Base-by-base conservation (phyloP, 148 eudicot genomes). In the Gaultheria prostrata region DNA sequence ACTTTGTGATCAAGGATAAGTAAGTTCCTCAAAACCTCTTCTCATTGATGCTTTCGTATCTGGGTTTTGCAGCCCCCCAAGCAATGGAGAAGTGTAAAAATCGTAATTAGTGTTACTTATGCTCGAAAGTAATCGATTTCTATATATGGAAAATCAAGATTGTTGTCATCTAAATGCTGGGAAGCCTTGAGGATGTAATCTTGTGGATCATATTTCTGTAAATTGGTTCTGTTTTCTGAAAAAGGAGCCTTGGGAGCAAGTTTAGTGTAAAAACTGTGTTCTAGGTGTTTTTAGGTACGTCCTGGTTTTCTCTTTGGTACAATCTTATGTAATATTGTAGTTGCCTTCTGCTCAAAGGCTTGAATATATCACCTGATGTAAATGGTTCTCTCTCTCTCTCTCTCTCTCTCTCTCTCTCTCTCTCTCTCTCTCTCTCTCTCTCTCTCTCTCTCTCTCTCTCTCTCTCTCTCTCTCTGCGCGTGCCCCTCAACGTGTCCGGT, bases 11-110 rank as follows among this genome's bases (percentile, higher is more conserved):
- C 39, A 35, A 35, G 0, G 43, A 39, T 39, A 39, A 39, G 43
- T 39, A 39, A 39, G 43, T 39, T 4, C 43, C 43, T 5, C 6
- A 39, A 39, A 39, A 39, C 43, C 43, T 39, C 43, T 39, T 39
- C 43, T 39, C 43, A 39, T 39, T 13, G 43, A 32, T 24, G n/a
- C 12, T 63, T 80, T 24, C 12, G 0, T 2, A 45, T 50, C 53
- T 13, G 53, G 48, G 39, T 81, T 49, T 80, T 83, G 83, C 88
- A 86, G 88, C 88, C 45, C 88, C 88, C 3, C 43, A 84, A 75
- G 85, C 81, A 26, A 26, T 86, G 84, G 88, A 83, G 83, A 83
- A 86, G 57, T 50, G 84, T 84, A 80, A 72, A 76, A 80, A 48
- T 73, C 82, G 81, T 6, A 81, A 77, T 70, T 84, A 84, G 77